Base-by-base conservation (phyloP, 2,329 filamentous ascomycete species). In the Cladophialophora carrionii region DNA sequence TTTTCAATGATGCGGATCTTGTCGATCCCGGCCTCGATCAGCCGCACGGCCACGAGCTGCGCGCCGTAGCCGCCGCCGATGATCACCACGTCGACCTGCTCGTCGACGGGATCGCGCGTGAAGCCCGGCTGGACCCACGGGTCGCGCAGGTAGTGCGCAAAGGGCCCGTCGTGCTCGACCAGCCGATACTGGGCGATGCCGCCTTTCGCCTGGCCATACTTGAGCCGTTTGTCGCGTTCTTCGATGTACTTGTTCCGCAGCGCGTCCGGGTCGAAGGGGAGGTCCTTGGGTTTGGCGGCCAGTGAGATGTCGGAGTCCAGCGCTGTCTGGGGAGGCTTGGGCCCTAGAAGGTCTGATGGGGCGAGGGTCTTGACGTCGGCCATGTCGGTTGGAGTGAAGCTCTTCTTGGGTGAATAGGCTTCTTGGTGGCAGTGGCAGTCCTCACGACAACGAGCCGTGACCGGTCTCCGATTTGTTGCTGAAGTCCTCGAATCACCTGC, bases 101-200 rank as follows among this genome's bases (percentile, higher is more conserved):
- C 66, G n/a, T 65, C 59, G 26, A 68, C 29, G 2, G 66, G 58
- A 24, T 61, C 55, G 53, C 63, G 49, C 8, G 34, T 41, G 41
- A 66, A 65, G 5, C 66, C 66, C 5, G 63, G 63, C 52, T 68
- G 46, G 17, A 68, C 63, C 66, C 66, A 68, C 8, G 63, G 63
- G 49, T 68, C 66, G 17, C 41, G 37, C 14, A 65, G 46, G 48
- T 58, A 62, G 29, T 65, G 58, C 9, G 53, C 56, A 9, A 68
- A 64, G 3, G 61, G 54, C 7, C 66, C 66, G 29, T 51, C 63
- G 24, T 62, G 52, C 53, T 62, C 60, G 29, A 62, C 60, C 9
- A 62, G 51, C 17, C 60, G 52, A 31, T 62, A 62, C 52, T 67
- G 64, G 29, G 54, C 49, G 26, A 67, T 60, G 34, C 64, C 64